Evolutionary conservation across 768 basidiomycete species (phyloP).

Genomic region (Coprinopsis cinerea): DNA sequence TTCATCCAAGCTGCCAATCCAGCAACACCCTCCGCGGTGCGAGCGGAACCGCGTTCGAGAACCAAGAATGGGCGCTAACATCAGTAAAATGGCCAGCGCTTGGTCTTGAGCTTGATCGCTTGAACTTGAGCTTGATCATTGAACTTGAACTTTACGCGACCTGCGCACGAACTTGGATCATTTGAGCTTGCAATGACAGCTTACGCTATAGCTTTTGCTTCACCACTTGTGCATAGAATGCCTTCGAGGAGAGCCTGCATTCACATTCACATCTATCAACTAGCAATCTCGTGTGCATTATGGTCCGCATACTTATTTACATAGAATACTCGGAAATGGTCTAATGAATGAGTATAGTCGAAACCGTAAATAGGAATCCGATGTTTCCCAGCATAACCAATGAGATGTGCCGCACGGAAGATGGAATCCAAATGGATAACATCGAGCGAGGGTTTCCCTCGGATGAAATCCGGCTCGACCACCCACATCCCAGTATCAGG

Average conservation of each 20-base stretch:
- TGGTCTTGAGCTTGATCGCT: not conserved
- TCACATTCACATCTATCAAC: too few species aligned
- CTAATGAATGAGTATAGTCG: constrained; percentile 1
- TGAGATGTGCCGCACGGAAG: constrained; percentile 23
- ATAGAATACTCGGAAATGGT: constrained; percentile 6
- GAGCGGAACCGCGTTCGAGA: too few species aligned
- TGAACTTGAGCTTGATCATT: not conserved
- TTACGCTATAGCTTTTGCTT: not conserved
- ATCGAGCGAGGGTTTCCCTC: constrained; percentile 10
- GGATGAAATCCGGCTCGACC: constrained; percentile 24
- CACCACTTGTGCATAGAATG: not conserved
- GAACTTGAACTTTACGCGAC: not conserved
- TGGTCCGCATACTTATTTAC: constrained; percentile 10
- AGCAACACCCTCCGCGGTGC: too few species aligned
- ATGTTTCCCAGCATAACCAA: constrained; percentile 16
- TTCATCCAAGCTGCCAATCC: too few species aligned
- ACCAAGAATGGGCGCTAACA: too few species aligned
- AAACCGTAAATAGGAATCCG: constrained; percentile 18
- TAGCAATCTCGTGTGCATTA: constrained; percentile 7
- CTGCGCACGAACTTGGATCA: not conserved
- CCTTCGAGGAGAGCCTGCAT: not conserved
- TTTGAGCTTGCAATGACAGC: not conserved
- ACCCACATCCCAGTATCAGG: constrained; percentile 28
- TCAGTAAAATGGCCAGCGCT: not conserved
- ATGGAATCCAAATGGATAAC: constrained; percentile 27